Evolutionary conservation across 2,329 filamentous ascomycete genomes (phyloP).

Genomic region (Colletotrichum sp.): DNA sequence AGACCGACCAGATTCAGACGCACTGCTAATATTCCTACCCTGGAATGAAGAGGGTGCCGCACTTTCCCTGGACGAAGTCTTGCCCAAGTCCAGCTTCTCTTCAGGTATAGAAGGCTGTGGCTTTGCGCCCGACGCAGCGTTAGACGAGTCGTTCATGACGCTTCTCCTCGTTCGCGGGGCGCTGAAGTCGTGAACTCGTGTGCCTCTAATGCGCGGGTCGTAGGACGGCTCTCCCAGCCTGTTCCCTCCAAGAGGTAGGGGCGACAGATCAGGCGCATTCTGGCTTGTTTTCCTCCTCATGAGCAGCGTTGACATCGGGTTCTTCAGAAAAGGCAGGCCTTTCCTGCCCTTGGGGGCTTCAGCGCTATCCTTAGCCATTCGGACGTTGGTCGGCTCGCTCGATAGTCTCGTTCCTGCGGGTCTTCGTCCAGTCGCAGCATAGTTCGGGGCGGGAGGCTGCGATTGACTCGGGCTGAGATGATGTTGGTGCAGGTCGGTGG

Average conservation of each 20-base stretch:
- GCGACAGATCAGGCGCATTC: conserved; percentile 46
- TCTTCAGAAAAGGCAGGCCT: conserved; percentile 62
- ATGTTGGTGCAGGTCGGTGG: conserved; percentile 49
- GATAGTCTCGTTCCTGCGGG: conserved; percentile 44
- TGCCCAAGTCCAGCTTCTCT: conserved; percentile 11
- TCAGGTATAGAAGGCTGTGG: background rate
- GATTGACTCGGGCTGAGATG: background rate
- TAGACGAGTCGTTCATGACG: conserved; percentile 30
- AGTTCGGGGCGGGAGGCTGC: background rate
- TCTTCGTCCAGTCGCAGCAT: conserved; percentile 41
- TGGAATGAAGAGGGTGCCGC: conserved; percentile 8
- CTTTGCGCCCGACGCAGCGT: background rate
- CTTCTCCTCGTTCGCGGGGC: conserved; percentile 57
- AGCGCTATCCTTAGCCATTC: conserved; percentile 32
- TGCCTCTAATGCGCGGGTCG: conserved; percentile 69
- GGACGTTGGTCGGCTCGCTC: conserved; percentile 38
- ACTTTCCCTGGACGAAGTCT: conserved; percentile 26
- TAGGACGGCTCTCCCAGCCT: conserved; percentile 53
- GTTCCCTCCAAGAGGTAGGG: conserved; percentile 41
- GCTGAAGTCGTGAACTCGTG: conserved; percentile 69
- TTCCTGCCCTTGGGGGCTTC: conserved; percentile 56
- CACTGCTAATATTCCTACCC: conserved; percentile 28
- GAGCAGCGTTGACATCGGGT: conserved; percentile 64
- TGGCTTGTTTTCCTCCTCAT: conserved; percentile 62
- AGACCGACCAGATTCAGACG: conserved; percentile 31